Base-by-base conservation (phyloP, 208 protist species). In the Polymyxa betae region DNA sequence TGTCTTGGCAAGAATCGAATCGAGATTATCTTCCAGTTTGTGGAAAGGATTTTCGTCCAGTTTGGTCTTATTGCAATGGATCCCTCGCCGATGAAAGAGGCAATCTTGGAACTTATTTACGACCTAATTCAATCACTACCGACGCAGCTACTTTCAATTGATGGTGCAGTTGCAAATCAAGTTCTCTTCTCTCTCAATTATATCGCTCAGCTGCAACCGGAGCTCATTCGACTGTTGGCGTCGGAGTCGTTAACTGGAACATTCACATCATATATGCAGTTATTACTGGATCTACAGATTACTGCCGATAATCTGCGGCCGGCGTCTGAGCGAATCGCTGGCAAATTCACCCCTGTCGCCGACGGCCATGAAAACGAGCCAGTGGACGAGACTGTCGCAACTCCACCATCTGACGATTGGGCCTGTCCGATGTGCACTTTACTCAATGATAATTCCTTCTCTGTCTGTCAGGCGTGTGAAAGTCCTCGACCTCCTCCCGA, bases 231-330 rank as follows among this genome's bases (percentile, higher is more conserved):
- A 5, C 72, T 82, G 16, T 43, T 82, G n/a, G 72, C 72, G 16
- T 20, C 10, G 5, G 72, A 82, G 35, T 35, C 72, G 5, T 20
- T 5, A 20, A 40, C n/a, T 45, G 35, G 35, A 5, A n/a, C 40
- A 43, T 82, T 82, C n/a, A 82, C 72, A 20, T 82, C 72, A 5
- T 82, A 82, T 43, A 20, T 82, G n/a, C 72, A 82, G 40, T n/a
- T 45, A 35, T 43, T 82, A n/a, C 5, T 82, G 16, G 72, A 82
- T 43, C 72, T 82, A 20, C 72, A 82, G 72, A n/a, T 82, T 35
- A 12, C 35, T n/a, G 72, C 72, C 5, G 72, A 82, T 43, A 16
- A 40, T 43, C n/a, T 82, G 40, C 72, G 72, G 5, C 16, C n/a
- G 5, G 16, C 5, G 35, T 12, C n/a, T 43, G 5, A 38, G n/a